These are phyloP conservation scores for Sinapis alba DNA, from an alignment of 441 rosid genomes.

Conservation along the genomic window DNA sequence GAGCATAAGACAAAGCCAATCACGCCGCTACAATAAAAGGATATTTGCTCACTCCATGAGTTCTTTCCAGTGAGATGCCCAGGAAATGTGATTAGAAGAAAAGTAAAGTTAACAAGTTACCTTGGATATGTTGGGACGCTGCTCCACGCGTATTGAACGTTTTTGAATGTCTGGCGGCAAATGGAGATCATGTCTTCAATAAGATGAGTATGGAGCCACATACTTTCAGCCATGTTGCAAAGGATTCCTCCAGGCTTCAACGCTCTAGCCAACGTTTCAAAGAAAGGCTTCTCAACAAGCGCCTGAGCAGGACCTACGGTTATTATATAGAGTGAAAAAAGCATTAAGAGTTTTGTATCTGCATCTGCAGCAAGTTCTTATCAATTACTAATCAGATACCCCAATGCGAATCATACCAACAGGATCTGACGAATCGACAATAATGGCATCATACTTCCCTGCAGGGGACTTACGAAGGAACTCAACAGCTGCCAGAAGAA, in stretches of 20 bases:
- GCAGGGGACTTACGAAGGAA: slow-evolving; percentile 65
- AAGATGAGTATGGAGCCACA: slow-evolving; percentile 99
- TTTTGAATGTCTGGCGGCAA: slow-evolving; percentile 79
- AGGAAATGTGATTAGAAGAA: neutral
- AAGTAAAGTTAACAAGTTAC: slow-evolving; percentile 38
- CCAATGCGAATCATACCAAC: slow-evolving; percentile 62
- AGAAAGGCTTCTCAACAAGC: slow-evolving; percentile 96
- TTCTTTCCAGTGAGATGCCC: neutral
- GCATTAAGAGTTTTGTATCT: neutral
- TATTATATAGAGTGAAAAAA: slow-evolving; percentile 20
- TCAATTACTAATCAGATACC: neutral
- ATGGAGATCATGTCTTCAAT: slow-evolving; percentile 82
- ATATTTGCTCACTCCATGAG: neutral
- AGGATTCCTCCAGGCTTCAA: slow-evolving; percentile 95
- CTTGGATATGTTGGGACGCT: slow-evolving; percentile 99
- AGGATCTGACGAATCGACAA: slow-evolving; percentile 97
- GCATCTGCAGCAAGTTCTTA: neutral
- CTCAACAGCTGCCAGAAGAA: slow-evolving; percentile 71
- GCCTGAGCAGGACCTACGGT: slow-evolving; percentile 87
- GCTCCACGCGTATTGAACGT: slow-evolving; percentile 93
- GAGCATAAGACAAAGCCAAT: slow-evolving; percentile 90
- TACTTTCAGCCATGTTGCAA: slow-evolving; percentile 98
- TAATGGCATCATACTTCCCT: slow-evolving; percentile 89
- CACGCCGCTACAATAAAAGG: slow-evolving; percentile 60
- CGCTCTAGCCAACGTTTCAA: slow-evolving; percentile 75